Percentiles rank a stretch among this genome's conserved stretches.
These are phyloP conservation scores for Gastrodia elata DNA, from an alignment of 106 monocot species.

Conservation along the genomic window DNA sequence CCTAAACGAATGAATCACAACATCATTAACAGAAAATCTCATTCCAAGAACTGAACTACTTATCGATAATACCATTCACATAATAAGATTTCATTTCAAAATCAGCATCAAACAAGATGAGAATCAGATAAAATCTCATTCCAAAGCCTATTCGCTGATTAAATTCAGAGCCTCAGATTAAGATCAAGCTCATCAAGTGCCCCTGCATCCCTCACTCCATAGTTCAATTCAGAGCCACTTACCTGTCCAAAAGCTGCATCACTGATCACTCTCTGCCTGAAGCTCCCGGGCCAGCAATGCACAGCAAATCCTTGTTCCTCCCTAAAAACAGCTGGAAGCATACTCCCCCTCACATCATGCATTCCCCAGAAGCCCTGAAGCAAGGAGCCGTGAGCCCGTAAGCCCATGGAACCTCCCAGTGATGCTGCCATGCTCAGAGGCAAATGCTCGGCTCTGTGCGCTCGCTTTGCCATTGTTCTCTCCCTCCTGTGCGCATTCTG, in stretches of 20 bases:
- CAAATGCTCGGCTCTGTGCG: background rate
- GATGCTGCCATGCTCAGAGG: background rate
- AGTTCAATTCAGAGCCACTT: background rate
- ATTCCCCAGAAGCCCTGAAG: background rate
- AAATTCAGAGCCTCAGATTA: background rate
- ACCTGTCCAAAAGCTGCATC: no score
- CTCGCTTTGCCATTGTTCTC: conserved; percentile 1
- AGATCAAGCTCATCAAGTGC: background rate
- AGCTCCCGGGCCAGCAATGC: background rate
- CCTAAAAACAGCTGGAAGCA: background rate
- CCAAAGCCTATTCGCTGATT: background rate
- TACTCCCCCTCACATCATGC: background rate
- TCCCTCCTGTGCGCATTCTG: conserved; percentile 4
- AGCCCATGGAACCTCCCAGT: background rate
- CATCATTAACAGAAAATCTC: no score
- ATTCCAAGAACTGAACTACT: no score
- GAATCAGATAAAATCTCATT: no score
- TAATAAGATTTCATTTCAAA: no score
- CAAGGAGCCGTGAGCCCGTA: background rate
- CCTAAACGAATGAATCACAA: no score
- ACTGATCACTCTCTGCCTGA: background rate
- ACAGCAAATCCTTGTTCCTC: background rate
- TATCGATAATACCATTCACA: no score
- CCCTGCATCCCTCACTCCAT: background rate
- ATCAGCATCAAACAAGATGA: no score